Evolutionary conservation across 371 early-diverging fungal genomes (phyloP), one percentile per base, ranked within the genome.

Genomic region (Mucor sp.): DNA sequence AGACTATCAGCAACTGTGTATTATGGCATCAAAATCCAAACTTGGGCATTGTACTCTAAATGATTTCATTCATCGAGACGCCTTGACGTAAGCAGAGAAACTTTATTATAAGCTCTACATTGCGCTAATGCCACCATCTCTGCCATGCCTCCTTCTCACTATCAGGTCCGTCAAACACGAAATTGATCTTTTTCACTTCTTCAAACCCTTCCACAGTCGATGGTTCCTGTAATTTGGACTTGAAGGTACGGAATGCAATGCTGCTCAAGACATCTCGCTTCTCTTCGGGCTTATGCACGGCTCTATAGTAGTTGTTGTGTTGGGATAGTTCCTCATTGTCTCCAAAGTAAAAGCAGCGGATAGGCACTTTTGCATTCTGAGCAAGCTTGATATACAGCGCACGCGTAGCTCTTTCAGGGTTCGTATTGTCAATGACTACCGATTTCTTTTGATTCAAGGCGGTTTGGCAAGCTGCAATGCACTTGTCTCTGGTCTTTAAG

Each of bases 401-500:
- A 5, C 97, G 88, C 0, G 90, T 79, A 0, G 79, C 68, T 6
- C 57, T 67, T 28, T 88, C 90, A 0, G 94, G 89, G 70, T 95
- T 96, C 15, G 97, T 97, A 76, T 97, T 97, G 76, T 87, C 88
- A 63, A 91, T 85, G 0, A 92, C 91, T 5, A 88, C 91, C 0
- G 85, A 75, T 47, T 85, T 78, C 1, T 85, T 81, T 12, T 74
- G 64, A n/a, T 62, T 44, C 17, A 96, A 68, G 1, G 88, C 88
- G 12, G 75, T 69, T 35, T 82, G 74, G 4, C 80, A 79, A 0
- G 84, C 86, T 27, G 75, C 77, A 6, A 92, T 48, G 74, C 97
- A 96, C 67, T 87, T 90, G 3, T 89, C 88, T 21, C 82, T 77
- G 4, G 93, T 89, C 67, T 90, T 90, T 23, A 96, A 80, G 7